phyloP scores from a whole-genome alignment of 179 eudicot genomes.

The Spergularia azorica region DNA sequence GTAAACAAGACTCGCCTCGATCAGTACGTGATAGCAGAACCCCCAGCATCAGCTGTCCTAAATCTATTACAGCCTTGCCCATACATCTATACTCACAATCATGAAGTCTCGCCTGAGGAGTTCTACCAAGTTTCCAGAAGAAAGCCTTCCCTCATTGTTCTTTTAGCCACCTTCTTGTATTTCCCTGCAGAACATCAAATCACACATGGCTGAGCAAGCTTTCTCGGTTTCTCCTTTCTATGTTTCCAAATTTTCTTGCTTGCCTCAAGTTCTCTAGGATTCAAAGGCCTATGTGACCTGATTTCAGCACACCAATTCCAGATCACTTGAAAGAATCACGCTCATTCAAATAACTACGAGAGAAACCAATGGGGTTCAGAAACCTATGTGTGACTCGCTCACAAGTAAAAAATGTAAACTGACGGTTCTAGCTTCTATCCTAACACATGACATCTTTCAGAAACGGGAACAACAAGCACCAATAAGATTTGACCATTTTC shows the following conservation, averaged over 20 bases:
- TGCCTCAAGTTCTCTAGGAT: not conserved
- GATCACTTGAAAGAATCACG: not conserved
- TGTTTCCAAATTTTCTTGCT: not conserved
- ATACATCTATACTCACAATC: not conserved
- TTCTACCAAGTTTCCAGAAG: not conserved
- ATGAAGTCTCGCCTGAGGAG: not conserved
- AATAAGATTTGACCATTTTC: too few relatives aligned
- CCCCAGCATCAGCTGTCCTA: not conserved
- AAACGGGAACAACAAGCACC: not conserved
- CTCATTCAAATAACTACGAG: not conserved
- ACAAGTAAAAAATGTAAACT: too few relatives aligned
- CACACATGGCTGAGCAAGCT: not conserved
- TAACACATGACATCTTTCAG: not conserved
- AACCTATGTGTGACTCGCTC: too few relatives aligned
- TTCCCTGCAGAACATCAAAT: not conserved
- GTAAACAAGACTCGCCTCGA: not conserved
- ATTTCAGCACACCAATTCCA: constrained; percentile 1
- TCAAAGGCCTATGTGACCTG: not conserved
- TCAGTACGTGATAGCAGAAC: not conserved
- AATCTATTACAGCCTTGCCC: not conserved
- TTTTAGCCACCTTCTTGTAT: not conserved
- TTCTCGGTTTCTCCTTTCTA: not conserved
- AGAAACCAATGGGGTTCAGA: too few relatives aligned
- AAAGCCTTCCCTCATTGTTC: not conserved
- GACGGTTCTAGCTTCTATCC: too few relatives aligned